Evolutionary conservation across 1,139 yeast species (phyloP).

Genomic region (Debaryomycetaceae sp.): DNA sequence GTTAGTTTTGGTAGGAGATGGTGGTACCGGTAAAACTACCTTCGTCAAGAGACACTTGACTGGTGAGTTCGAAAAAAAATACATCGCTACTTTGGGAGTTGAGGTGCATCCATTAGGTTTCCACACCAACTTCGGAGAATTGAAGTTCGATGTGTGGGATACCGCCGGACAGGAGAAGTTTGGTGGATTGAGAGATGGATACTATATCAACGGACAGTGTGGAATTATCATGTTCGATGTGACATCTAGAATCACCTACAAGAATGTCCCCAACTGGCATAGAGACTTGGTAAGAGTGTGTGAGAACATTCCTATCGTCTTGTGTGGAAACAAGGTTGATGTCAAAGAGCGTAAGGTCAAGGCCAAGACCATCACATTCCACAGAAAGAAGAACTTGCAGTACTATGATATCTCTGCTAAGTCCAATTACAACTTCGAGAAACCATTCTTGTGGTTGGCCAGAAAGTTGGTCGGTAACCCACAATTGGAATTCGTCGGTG

Average conservation of each 20-base stretch:
- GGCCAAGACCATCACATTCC: conserved; percentile 99
- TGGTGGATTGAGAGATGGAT: conserved; percentile 99
- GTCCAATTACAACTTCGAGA: conserved; percentile 99
- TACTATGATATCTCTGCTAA: conserved; percentile 99
- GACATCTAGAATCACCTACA: conserved; percentile 98
- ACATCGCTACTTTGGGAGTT: conserved; percentile 98
- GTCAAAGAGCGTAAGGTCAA: conserved; percentile 99
- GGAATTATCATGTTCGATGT: conserved; percentile 99
- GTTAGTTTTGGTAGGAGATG: conserved; percentile 98
- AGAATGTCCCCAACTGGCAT: conserved; percentile 99
- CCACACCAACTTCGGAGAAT: conserved; percentile 98
- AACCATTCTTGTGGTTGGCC: conserved; percentile 99
- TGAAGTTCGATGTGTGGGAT: conserved; percentile 99
- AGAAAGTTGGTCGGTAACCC: conserved; percentile 99
- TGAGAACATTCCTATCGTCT: conserved; percentile 98
- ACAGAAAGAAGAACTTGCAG: conserved; percentile 99
- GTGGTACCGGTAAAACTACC: conserved; percentile 99
- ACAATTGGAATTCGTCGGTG: conserved; percentile 95
- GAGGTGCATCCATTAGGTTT: conserved; percentile 98
- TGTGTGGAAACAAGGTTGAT: conserved; percentile 99
- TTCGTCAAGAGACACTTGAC: conserved; percentile 99
- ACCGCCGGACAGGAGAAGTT: conserved; percentile 99
- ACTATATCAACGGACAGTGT: conserved; percentile 99
- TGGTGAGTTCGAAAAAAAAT: conserved; percentile 99
- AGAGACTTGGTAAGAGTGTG: conserved; percentile 98